Evolutionary conservation across 2,329 filamentous ascomycete species (phyloP), one percentile per base, ranked within the genome.

Genomic region (Penicillium hesseltinei): DNA sequence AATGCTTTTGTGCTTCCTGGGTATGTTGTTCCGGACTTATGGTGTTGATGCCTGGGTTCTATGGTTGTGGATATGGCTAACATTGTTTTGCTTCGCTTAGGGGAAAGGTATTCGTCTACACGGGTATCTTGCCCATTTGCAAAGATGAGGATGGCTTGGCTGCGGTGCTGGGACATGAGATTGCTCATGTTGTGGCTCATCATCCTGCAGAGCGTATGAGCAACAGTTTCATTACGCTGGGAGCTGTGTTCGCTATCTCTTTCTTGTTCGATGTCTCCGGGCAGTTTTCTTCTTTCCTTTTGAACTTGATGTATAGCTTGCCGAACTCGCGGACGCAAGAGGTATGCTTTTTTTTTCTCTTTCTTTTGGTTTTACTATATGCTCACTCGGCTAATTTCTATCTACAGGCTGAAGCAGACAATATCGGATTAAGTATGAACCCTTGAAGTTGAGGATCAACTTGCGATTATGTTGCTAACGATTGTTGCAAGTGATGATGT

Each of bases 1-100:
- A 88, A 88, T 68, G 85, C 85, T 1, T 87, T 87, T 70, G 85
- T 87, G 2, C 77, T 86, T 54, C 84, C 85, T 5, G 84, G 81
- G 78, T 80, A 71, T 31, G 73, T 63, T 39, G 23, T 13, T 8
- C 2, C 15, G 44, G 42, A 21, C 8, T 11, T 45, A 6, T 17
- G 11, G 23, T 23, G n/a, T 29, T 44, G 5, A n/a, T 19, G 15
- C 27, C 21, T 47, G 5, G 9, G 8, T 11, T 17, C 29, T n/a
- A 23, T 17, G n/a, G 29, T 48, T 9, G 33, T n/a, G 9, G 23
- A 13, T 13, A 10, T 47, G 33, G 39, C 54, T 62, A 7, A 62
- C 29, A 40, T 19, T 49, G 31, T 25, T 48, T 11, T 50, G 46
- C 52, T 36, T 47, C 5, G 15, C 9, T 13, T 49, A 78, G 79